Percentiles rank a stretch among this genome's conserved stretches.
Conservation (phyloP, 2,329 filamentous ascomycete genomes). For the Amphichorda felina region DNA sequence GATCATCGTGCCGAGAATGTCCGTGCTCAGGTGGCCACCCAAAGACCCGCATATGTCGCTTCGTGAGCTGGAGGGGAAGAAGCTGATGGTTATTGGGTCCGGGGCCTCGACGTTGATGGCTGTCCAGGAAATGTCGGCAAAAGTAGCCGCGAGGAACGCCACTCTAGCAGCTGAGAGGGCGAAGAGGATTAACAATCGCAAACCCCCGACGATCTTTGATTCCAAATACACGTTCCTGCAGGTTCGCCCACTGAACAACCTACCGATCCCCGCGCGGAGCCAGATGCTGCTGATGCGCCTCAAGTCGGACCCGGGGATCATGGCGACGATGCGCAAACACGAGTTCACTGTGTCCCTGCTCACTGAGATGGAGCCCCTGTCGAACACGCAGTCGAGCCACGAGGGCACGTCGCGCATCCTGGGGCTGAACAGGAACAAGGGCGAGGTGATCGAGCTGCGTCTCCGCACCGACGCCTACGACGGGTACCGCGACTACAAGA, state of each 20-base stretch:
- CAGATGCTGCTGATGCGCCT: slow-evolving; percentile 63
- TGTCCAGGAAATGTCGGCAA: slow-evolving; percentile 34
- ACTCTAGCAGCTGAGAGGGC: background rate
- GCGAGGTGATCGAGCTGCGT: slow-evolving; percentile 82
- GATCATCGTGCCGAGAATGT: slow-evolving; percentile 52
- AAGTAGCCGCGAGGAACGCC: slow-evolving; percentile 32
- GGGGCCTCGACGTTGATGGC: slow-evolving; percentile 47
- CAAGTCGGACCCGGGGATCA: slow-evolving; percentile 75
- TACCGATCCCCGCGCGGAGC: slow-evolving; percentile 64
- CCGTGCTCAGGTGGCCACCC: slow-evolving; percentile 53
- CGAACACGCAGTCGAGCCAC: slow-evolving; percentile 61
- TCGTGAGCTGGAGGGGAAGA: slow-evolving; percentile 37
- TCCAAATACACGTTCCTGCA: slow-evolving; percentile 70
- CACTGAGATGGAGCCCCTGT: slow-evolving; percentile 88
- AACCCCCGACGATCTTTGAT: slow-evolving; percentile 31
- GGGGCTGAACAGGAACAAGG: slow-evolving; percentile 76
- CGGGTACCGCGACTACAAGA: slow-evolving; percentile 86
- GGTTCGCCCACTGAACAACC: slow-evolving; percentile 62
- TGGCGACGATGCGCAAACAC: slow-evolving; percentile 71
- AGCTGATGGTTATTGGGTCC: slow-evolving; percentile 54
- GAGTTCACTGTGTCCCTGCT: slow-evolving; percentile 74
- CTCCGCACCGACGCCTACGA: slow-evolving; percentile 90
- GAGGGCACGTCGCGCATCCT: slow-evolving; percentile 66
- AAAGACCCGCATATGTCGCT: slow-evolving; percentile 42
- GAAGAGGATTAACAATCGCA: slow-evolving; percentile 8